Base-by-base conservation (phyloP, 1,284 basidiomycete species). In the Stygiomarasmius scandens region DNA sequence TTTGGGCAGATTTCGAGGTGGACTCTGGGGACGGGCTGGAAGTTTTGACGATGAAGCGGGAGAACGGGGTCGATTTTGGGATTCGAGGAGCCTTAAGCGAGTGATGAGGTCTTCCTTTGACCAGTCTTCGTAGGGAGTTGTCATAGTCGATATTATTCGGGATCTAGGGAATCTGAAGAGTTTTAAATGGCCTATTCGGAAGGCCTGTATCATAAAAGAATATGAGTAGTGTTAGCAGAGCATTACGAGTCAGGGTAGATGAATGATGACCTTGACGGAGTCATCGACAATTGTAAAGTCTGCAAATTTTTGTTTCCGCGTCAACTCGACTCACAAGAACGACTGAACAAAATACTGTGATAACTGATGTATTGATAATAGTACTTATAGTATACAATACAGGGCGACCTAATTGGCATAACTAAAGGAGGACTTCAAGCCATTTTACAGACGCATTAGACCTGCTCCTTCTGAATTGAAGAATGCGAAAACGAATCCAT, bases 61-160 rank as follows among this genome's bases (percentile, higher is more conserved):
- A 19, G 22, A 19, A 27, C 19, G 25, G 29, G 16, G 27, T 45
- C 61, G 58, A 27, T 59, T 61, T 32, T 34, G 45, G 29, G 24
- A 57, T 59, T 89, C 87, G 48, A 90, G 77, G 16, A 34, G 81
- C 73, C 45, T 71, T 71, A 38, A 93, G 74, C 82, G 81, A 22
- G 79, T 76, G 57, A 92, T 83, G 61, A 93, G 84, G 51, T 90
- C 82, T 65, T 90, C 83, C 57, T 82, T 78, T 11, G 86, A 77
- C 86, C 85, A 88, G 58, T 71, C 68, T 36, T 83, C 81, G 70
- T 86, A 89, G 16, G 68, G 47, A 46, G 38, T 44, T 5, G 54
- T 45, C 47, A 55, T 55, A 14, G 48, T 29, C 6, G 55, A 57
- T 49, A 52, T 57, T 14, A 50, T 10, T 29, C 44, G 55, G n/a